Base-by-base conservation (phyloP, 192 early-diverging fungal species). In the Pilobolus umbonatus region DNA sequence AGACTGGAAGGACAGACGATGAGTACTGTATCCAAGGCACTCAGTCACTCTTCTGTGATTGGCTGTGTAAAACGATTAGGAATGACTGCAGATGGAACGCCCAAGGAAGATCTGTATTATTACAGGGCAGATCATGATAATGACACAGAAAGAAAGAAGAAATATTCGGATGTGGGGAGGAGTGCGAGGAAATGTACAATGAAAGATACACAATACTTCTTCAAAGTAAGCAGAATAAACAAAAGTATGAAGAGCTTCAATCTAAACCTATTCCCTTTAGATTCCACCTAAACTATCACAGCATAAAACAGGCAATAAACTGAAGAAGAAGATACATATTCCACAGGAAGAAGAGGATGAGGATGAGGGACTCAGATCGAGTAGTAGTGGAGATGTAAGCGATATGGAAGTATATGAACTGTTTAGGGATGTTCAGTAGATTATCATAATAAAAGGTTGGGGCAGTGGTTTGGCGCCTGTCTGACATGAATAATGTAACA, bases 151-250 rank as follows among this genome's bases (percentile, higher is more conserved):
- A 61, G 76, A 55, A 64, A 68, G 17, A 60, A 56, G n/a, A 60
- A 61, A 19, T 64, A 67, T 45, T 54, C 60, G 14, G 36, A 62
- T 24, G 35, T 40, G n/a, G 67, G 67, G 42, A 69, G 69, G 44
- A 67, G 76, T 43, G 76, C 76, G 11, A 61, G 76, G 39, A 78
- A 78, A 32, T 78, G 76, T 52, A 74, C 72, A 12, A 49, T 78
- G 55, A 73, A 68, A 49, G 76, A 74, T 55, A 57, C 59, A 17
- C 61, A 62, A 69, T 77, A 77, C 36, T 78, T 74, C 58, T 78
- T 73, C 58, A 78, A 51, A 42, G 60, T 62, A 62, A 62, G 26
- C 28, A 32, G 15, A 14, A 55, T 10, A 29, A n/a, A n/a, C n/a
- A n/a, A n/a, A n/a, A n/a, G n/a, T n/a, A 34, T 30, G 10, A 14